A percentile compares a stretch with the other conserved stretches of the same genome.
These are phyloP conservation scores for Letharia lupina DNA, from an alignment of 495 filamentous ascomycete species.

Conservation along the genomic window DNA sequence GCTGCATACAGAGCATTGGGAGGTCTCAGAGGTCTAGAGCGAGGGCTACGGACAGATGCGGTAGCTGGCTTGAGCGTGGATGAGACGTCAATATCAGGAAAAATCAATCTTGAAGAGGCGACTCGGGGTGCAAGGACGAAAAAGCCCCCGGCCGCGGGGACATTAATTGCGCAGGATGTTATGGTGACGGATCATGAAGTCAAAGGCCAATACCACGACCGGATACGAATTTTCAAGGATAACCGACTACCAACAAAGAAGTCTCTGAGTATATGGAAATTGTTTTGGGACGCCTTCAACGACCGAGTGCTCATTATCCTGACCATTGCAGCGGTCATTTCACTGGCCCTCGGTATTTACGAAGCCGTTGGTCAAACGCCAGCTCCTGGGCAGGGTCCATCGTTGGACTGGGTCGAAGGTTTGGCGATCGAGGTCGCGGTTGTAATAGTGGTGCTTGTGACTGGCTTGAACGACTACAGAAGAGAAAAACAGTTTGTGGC, in stretches of 20 bases:
- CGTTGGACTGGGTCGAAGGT: slow-evolving; percentile 72
- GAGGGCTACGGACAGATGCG: slow-evolving; percentile 57
- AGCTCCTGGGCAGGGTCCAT: slow-evolving; percentile 32
- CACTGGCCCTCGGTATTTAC: slow-evolving; percentile 64
- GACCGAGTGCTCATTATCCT: slow-evolving; percentile 76
- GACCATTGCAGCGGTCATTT: slow-evolving; percentile 63
- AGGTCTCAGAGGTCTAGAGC: slow-evolving; percentile 58
- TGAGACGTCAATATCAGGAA: slow-evolving; percentile 49
- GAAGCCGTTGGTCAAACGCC: slow-evolving; percentile 40
- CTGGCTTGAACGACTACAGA: slow-evolving; percentile 68
- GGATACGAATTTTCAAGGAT: slow-evolving; percentile 63
- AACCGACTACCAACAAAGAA: slow-evolving; percentile 70
- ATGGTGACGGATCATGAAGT: slow-evolving; percentile 21
- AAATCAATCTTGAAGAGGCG: slow-evolving; percentile 54
- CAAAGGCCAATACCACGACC: slow-evolving; percentile 46
- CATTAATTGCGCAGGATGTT: slow-evolving; percentile 18
- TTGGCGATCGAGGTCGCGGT: slow-evolving; percentile 72
- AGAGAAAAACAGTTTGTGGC: slow-evolving; percentile 74
- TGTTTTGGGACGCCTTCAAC: slow-evolving; percentile 82
- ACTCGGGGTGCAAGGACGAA: slow-evolving; percentile 28
- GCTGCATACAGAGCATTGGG: slow-evolving; percentile 62
- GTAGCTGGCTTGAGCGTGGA: slow-evolving; percentile 57
- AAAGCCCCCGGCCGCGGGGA: slow-evolving; percentile 8
- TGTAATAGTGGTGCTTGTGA: slow-evolving; percentile 65
- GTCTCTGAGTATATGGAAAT: slow-evolving; percentile 57